Evolutionary conservation across 768 basidiomycete species (phyloP).

Genomic region (Mycena olivaceomarginata): DNA sequence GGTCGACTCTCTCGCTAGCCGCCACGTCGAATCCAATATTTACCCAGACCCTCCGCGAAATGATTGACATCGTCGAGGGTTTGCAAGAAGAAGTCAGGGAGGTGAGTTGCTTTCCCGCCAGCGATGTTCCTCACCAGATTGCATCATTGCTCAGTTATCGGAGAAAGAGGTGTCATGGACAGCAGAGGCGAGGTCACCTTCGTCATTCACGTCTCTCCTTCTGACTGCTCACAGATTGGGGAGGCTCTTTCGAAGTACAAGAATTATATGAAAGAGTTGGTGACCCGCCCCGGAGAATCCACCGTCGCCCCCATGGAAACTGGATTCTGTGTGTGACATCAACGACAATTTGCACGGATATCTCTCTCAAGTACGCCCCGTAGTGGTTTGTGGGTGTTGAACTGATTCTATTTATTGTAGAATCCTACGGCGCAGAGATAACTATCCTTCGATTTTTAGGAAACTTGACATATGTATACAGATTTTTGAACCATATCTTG

Average conservation of each 20-base stretch:
- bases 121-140: slow-evolving; percentile 9
- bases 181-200: neutral
- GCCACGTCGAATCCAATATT: no score
- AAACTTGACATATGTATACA: no score
- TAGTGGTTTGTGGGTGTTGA: no score
- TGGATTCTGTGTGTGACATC: no score
- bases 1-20: neutral
- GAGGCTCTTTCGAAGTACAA: neutral
- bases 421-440: no score
- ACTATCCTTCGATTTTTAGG: no score
- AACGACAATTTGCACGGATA: no score
- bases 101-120: neutral
- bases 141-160: neutral
- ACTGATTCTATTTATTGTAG: no score
- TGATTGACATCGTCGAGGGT: slow-evolving; percentile 19
- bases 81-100: neutral
- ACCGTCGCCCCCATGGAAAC: neutral
- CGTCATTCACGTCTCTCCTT: neutral
- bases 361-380: no score
- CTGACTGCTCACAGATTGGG: neutral
- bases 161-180: neutral
- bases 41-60: slow-evolving; percentile 19
- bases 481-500: no score
- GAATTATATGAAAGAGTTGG: neutral
- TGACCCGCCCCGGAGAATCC: neutral